Percentiles rank a stretch among this genome's conserved stretches.
These are phyloP conservation scores for Xylariaceae sp. DNA, from an alignment of 2,329 filamentous ascomycete genomes.

Conservation along the genomic window DNA sequence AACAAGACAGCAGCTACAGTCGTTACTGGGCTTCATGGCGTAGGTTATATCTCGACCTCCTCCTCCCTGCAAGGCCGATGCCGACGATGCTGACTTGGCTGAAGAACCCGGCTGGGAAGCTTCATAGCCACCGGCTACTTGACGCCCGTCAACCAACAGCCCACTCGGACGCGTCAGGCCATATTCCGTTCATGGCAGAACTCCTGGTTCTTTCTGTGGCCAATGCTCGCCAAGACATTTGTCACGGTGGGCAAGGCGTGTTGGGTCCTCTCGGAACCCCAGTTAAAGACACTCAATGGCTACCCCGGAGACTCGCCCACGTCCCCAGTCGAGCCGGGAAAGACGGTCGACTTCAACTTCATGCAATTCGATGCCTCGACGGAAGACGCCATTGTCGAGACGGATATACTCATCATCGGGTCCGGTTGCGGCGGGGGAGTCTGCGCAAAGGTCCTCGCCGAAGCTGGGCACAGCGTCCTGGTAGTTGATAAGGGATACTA, in stretches of 20 bases:
- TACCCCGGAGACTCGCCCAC: too few species aligned
- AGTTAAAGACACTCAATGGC: slow-evolving; percentile 46
- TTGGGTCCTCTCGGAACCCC: slow-evolving; percentile 47
- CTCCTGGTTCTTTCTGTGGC: slow-evolving; percentile 29
- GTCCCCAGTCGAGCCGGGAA: too few species aligned
- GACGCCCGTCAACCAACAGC: slow-evolving; percentile 3
- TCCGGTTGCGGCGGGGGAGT: slow-evolving; percentile 65
- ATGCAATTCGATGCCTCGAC: slow-evolving; percentile 42
- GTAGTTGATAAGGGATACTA: slow-evolving; percentile 64
- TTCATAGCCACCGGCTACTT: slow-evolving; percentile 5
- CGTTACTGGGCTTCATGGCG: slow-evolving; percentile 2
- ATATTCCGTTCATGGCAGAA: not conserved
- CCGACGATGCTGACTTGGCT: not conserved
- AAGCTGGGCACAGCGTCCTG: slow-evolving; percentile 43
- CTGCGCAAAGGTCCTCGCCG: slow-evolving; percentile 56
- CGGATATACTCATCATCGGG: slow-evolving; percentile 66
- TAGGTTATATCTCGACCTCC: not conserved
- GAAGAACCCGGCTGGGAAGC: slow-evolving; percentile 5
- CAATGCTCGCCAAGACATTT: slow-evolving; percentile 33
- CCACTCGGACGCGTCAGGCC: not conserved
- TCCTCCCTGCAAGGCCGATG: too few species aligned
- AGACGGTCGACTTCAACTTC: slow-evolving; percentile 46
- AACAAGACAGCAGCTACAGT: not conserved
- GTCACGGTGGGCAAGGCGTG: slow-evolving; percentile 28
- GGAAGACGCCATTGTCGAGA: slow-evolving; percentile 54